Percentiles rank a stretch among this genome's conserved stretches.
These are phyloP conservation scores for Chalciporus piperatus DNA, from an alignment of 768 basidiomycete genomes.

Conservation along the genomic window DNA sequence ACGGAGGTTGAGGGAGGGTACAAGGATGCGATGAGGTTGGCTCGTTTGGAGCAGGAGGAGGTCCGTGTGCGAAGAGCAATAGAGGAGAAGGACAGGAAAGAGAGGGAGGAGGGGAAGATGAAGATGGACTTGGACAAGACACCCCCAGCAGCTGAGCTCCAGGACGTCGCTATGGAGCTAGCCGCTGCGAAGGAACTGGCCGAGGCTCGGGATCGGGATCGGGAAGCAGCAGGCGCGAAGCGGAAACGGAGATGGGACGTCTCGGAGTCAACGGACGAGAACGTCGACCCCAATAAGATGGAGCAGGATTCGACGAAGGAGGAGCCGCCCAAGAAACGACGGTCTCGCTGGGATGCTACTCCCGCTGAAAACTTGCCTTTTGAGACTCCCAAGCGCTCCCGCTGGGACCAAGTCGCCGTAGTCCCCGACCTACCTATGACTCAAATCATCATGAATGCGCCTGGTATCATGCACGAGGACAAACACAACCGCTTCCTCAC, in stretches of 20 bases:
- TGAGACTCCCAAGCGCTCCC: slow-evolving; percentile 84
- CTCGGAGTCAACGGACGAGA: slow-evolving; percentile 58
- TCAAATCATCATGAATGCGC: slow-evolving; percentile 86
- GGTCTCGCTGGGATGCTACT: slow-evolving; percentile 95
- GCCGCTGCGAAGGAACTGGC: slow-evolving; percentile 45
- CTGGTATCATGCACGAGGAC: slow-evolving; percentile 82
- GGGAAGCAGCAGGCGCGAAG: slow-evolving; percentile 49
- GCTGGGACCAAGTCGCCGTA: slow-evolving; percentile 95
- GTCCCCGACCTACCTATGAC: slow-evolving; percentile 67
- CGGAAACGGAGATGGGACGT: slow-evolving; percentile 86
- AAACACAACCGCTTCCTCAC: slow-evolving; percentile 95
- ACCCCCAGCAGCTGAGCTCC: slow-evolving; percentile 77
- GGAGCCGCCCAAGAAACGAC: slow-evolving; percentile 85
- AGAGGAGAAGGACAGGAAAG: slow-evolving; percentile 83
- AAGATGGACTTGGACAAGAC: slow-evolving; percentile 92
- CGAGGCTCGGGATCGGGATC: slow-evolving; percentile 36
- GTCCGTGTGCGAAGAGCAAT: slow-evolving; percentile 76
- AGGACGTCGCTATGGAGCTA: slow-evolving; percentile 69
- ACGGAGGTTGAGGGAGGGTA: slow-evolving; percentile 81
- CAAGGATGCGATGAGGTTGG: slow-evolving; percentile 92
- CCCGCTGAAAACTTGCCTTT: slow-evolving; percentile 60
- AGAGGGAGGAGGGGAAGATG: slow-evolving; percentile 65
- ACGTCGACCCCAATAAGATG: slow-evolving; percentile 56
- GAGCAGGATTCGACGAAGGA: slow-evolving; percentile 69
- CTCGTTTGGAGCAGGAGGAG: slow-evolving; percentile 93